A percentile compares a stretch with the other conserved stretches of the same genome.
These are phyloP conservation scores for Helianthus tuberosus DNA, from an alignment of 129 eudicot species.

Conservation along the genomic window DNA sequence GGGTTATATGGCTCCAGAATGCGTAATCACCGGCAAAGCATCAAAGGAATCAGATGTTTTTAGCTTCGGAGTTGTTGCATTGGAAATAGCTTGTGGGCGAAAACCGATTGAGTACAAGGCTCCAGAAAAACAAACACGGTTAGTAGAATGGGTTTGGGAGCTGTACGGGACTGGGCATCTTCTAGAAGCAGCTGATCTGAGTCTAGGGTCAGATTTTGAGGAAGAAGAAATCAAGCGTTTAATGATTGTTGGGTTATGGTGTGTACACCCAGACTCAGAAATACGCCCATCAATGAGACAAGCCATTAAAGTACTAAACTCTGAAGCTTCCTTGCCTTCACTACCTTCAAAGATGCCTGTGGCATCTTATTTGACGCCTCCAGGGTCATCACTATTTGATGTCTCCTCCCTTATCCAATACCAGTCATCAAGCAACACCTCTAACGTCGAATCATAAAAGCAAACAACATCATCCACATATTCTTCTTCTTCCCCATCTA, in stretches of 20 bases:
- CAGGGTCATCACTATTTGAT: too few relatives aligned
- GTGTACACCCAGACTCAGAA: too few relatives aligned
- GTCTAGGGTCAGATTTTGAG: too few relatives aligned
- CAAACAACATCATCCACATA: background rate
- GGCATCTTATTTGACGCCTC: too few relatives aligned
- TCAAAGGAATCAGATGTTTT: background rate
- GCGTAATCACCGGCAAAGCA: background rate
- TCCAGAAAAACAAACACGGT: background rate
- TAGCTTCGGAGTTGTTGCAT: background rate
- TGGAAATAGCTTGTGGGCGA: slow-evolving; percentile 5
- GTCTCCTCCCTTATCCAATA: too few relatives aligned
- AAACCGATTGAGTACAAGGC: background rate
- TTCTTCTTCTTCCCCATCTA: background rate
- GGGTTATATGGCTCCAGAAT: background rate
- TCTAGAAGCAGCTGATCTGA: too few relatives aligned
- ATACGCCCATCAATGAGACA: too few relatives aligned
- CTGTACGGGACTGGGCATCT: background rate
- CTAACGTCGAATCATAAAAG: background rate
- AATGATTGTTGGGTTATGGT: too few relatives aligned
- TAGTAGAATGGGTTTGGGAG: background rate
- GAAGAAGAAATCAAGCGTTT: too few relatives aligned
- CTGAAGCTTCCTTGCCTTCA: too few relatives aligned
- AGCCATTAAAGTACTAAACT: too few relatives aligned
- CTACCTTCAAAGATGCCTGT: too few relatives aligned
- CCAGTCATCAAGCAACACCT: background rate